Percentiles rank a stretch among this genome's conserved stretches.
These are phyloP conservation scores for Neoboletus brunneissimus DNA, from an alignment of 768 basidiomycete species.

Conservation along the genomic window DNA sequence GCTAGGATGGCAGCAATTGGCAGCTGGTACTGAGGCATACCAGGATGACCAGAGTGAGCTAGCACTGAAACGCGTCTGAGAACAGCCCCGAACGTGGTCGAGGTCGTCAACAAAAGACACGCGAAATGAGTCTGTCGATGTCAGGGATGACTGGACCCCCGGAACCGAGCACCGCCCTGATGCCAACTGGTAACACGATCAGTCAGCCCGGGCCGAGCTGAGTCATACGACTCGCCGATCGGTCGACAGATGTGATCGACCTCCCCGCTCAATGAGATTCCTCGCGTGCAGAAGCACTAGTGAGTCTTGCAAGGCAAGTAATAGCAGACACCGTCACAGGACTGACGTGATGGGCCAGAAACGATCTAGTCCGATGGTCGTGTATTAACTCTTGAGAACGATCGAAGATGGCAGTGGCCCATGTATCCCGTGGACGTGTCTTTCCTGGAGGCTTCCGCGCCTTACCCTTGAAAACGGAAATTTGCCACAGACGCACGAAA, in stretches of 20 bases:
- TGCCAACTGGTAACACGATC: background rate
- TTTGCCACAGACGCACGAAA: too few relatives aligned
- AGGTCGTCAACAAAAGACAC: background rate
- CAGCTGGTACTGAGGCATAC: constrained; percentile 62
- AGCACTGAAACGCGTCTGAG: background rate
- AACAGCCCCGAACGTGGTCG: background rate
- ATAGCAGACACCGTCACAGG: background rate
- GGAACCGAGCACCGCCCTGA: constrained; percentile 7
- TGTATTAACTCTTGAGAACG: too few relatives aligned
- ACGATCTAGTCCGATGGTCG: background rate
- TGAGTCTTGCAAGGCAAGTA: background rate
- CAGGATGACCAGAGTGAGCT: background rate
- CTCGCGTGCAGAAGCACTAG: background rate
- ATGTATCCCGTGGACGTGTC: background rate
- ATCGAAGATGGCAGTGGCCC: background rate
- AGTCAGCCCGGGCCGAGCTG: too few relatives aligned
- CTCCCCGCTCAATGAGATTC: background rate
- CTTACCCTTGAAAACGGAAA: too few relatives aligned
- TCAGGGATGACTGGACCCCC: background rate
- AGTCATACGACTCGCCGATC: too few relatives aligned
- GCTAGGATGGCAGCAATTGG: constrained; percentile 49
- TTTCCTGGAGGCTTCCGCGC: background rate
- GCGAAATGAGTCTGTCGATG: background rate
- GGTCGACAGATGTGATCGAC: background rate
- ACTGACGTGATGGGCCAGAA: background rate